Percentiles rank a stretch among this genome's conserved stretches.
Conservation (phyloP, 768 basidiomycete genomes). For the Xerocomus potaroensis region DNA sequence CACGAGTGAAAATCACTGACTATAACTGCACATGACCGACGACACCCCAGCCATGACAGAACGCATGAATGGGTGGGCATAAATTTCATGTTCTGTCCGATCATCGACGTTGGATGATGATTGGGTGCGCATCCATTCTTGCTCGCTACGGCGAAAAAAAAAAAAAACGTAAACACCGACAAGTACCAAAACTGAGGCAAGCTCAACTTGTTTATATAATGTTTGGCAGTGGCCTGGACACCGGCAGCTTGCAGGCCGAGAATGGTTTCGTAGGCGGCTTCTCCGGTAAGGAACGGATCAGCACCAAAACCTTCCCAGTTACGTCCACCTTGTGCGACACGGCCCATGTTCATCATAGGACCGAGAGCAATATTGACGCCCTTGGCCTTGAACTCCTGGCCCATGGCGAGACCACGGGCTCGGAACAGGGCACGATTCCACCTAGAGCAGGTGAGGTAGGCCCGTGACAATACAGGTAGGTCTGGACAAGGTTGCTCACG, state of each 20-base stretch:
- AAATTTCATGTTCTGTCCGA: conserved; percentile 51
- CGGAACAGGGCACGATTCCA: conserved; percentile 80
- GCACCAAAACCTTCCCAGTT: conserved; percentile 97
- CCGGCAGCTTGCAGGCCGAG: conserved; percentile 78
- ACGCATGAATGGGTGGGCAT: conserved; percentile 52
- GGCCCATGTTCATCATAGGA: conserved; percentile 87
- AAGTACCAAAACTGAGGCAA: neutral
- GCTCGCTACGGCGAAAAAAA: conserved; percentile 25
- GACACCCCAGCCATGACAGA: conserved; percentile 64
- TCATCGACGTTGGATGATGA: conserved; percentile 39
- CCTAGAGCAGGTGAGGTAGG: conserved; percentile 38
- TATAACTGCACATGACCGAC: conserved; percentile 64
- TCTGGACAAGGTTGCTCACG: conserved; percentile 56
- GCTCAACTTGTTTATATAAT: conserved; percentile 67
- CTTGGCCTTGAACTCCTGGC: conserved; percentile 75
- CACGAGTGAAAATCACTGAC: conserved; percentile 12
- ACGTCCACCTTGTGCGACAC: conserved; percentile 72
- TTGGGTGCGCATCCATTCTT: conserved; percentile 33
- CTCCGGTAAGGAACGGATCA: conserved; percentile 84
- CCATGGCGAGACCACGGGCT: conserved; percentile 72
- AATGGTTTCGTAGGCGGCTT: conserved; percentile 71
- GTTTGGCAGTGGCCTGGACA: conserved; percentile 86
- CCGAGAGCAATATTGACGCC: conserved; percentile 79
- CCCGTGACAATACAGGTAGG: too few relatives aligned
- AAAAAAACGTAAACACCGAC: neutral